These are phyloP conservation scores for Aureobasidium sp. DNA, from an alignment of 2,329 filamentous ascomycete species.

Conservation along the genomic window DNA sequence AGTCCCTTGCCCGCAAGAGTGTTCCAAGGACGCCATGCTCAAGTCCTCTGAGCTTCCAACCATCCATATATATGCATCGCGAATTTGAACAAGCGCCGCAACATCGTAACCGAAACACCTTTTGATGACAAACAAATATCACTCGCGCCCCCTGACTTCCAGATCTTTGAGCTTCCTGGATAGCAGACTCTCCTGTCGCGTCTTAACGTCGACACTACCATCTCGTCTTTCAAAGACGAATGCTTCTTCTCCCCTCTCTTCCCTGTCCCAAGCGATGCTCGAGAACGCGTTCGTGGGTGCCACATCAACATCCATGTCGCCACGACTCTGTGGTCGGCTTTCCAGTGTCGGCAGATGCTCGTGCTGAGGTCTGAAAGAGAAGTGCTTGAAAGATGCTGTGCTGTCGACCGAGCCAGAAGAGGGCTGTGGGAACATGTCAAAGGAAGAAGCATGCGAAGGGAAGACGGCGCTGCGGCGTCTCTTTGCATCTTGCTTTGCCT, in stretches of 20 bases:
- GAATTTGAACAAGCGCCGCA: too few relatives aligned
- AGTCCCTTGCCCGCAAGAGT: too few relatives aligned
- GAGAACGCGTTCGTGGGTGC: too few relatives aligned
- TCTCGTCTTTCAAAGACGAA: neutral
- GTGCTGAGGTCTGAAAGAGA: neutral
- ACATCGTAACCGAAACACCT: neutral
- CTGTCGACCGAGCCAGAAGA: neutral
- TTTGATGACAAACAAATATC: neutral
- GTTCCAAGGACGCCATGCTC: too few relatives aligned
- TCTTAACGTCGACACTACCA: neutral
- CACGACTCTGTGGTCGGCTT: neutral
- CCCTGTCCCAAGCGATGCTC: neutral
- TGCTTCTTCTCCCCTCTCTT: neutral
- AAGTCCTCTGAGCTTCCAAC: too few relatives aligned
- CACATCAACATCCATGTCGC: neutral
- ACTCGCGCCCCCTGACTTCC: neutral
- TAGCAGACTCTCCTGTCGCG: neutral
- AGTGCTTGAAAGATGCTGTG: neutral
- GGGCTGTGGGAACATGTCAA: neutral
- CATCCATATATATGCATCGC: too few relatives aligned
- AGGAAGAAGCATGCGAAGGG: neutral
- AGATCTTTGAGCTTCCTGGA: neutral
- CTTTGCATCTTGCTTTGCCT: constrained; percentile 22
- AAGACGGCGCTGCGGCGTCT: constrained; percentile 26
- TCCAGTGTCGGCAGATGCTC: neutral